Conservation (phyloP, 306 rosid species). For the Casuarina glauca region DNA sequence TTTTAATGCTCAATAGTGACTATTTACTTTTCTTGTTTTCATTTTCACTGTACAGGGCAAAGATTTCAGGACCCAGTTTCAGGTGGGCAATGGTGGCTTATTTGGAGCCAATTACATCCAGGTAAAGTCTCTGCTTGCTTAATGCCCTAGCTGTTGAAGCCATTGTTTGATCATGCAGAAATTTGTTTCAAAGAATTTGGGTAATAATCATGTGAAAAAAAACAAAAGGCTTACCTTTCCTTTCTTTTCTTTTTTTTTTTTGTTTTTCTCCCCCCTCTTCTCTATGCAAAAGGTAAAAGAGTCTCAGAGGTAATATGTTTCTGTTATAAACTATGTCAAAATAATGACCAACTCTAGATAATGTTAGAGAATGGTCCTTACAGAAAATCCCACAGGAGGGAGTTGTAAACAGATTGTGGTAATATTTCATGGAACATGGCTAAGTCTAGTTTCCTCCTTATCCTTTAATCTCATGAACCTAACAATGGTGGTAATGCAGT, state of each 20-base stretch:
- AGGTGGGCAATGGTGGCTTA: conserved; percentile 91
- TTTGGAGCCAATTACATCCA: conserved; percentile 96
- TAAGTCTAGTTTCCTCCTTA: not conserved
- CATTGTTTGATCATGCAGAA: not conserved
- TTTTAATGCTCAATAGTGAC: not conserved
- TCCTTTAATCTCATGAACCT: not conserved
- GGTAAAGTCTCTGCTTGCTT: conserved; percentile 41
- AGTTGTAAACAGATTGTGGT: not conserved
- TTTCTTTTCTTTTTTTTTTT: not conserved
- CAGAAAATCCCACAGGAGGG: not conserved
- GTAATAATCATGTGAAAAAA: not conserved
- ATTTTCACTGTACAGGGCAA: conserved; percentile 56
- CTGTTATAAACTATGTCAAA: not conserved
- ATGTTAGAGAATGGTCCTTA: not conserved
- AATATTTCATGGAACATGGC: not conserved
- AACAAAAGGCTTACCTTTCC: not conserved
- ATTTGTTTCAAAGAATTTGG: not conserved
- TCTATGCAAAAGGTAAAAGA: not conserved
- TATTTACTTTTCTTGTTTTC: not conserved
- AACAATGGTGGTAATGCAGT: not conserved
- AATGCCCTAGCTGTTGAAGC: conserved; percentile 3
- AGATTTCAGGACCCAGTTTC: conserved; percentile 87
- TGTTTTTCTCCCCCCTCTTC: not conserved
- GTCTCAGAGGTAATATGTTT: not conserved
- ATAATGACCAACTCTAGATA: not conserved